Evolutionary conservation across 2,329 filamentous ascomycete genomes (phyloP), one percentile per base, ranked within the genome.

Genomic region (Hymenoscyphus linearis): DNA sequence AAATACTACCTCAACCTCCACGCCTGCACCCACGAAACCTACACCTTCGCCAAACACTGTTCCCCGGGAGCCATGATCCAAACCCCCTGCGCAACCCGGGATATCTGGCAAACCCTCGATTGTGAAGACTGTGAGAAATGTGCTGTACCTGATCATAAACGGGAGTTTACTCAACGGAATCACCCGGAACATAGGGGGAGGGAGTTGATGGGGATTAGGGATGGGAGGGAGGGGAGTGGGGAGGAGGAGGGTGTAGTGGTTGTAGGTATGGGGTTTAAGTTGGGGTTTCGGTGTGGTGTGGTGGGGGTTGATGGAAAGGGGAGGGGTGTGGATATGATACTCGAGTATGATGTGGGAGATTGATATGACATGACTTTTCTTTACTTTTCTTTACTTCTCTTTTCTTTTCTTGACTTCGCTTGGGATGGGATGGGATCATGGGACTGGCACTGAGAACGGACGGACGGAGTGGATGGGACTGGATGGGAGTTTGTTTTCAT

Each of bases 51-150:
- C 5, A 71, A 70, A 59, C 69, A 68, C 62, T 73, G 71, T 47
- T 27, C 62, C 4, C 26, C 58, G 1, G 71, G 62, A 1, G 58
- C 62, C 9, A 64, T 71, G 9, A 62, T 70, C 10, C 71, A 73
- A 62, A 72, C 70, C 13, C 66, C 70, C 0, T 73, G 70, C 57
- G 65, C 67, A 55, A 68, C 65, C 55, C 66, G 64, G 26, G 58
- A 59, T 9, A 67, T 72, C 31, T 72, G 70, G 71, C 69, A 73
- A 36, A 66, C 58, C 9, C 69, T 73, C 22, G 64, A 66, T 14
- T 72, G 70, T 54, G 69, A 70, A 26, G 64, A 68, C 16, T 72
- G 71, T 56, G 68, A 70, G 18, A 62, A 67, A 14, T 72, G 71
- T 61, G 64, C 64, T 37, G 62, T 68, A 34, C 66, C 66, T 3